A percentile compares a stretch with the other conserved stretches of the same genome.
phyloP scores from a whole-genome alignment of 306 rosid genomes.

The Alnus rubra region DNA sequence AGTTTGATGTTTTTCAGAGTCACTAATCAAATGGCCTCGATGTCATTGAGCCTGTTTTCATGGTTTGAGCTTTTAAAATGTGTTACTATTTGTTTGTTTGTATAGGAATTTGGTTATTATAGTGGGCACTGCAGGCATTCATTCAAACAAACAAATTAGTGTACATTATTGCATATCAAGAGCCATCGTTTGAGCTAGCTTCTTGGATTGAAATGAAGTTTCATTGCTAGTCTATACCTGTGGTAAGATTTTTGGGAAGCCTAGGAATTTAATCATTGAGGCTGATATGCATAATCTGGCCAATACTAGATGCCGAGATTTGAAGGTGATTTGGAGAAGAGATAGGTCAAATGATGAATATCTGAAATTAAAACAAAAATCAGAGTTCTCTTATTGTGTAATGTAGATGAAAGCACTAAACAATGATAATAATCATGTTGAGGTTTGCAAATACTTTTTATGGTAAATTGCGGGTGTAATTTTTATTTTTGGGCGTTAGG shows the following conservation, averaged over 20 bases:
- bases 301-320: not conserved
- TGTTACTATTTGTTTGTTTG: not conserved
- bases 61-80: not conserved
- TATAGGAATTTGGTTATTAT: not conserved
- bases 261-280: not conserved
- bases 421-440: too few species aligned
- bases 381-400: too few species aligned
- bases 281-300: not conserved
- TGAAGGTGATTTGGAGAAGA: not conserved
- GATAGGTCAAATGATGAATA: not conserved
- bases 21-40: not conserved
- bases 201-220: not conserved
- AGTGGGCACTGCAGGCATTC: not conserved
- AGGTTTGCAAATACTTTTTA: too few species aligned
- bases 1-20: not conserved
- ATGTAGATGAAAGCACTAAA: too few species aligned
- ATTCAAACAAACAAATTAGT: not conserved
- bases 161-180: not conserved
- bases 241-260: not conserved
- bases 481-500: too few species aligned
- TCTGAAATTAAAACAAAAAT: too few species aligned
- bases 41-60: not conserved
- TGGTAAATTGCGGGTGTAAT: too few species aligned
- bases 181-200: not conserved
- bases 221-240: not conserved